These are phyloP conservation scores for Psilocybe tampanensis DNA, from an alignment of 768 basidiomycete species.

Conservation along the genomic window DNA sequence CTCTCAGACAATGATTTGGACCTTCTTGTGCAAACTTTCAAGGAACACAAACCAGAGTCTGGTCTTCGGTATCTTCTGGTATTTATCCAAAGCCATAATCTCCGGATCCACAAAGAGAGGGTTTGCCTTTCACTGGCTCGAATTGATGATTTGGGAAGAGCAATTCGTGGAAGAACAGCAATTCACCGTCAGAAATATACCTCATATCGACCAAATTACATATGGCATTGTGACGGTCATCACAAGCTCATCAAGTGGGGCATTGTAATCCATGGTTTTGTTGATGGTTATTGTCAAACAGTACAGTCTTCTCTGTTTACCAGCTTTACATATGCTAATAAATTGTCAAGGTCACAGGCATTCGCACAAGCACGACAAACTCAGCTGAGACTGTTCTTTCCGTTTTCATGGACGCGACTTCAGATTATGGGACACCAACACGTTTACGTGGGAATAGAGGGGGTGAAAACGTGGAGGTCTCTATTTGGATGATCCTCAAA, in stretches of 20 bases:
- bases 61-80: too few species aligned
- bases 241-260: conserved; percentile 17
- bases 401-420: conserved; percentile 25
- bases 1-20: too few species aligned
- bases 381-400: conserved; percentile 31
- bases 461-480: conserved; percentile 29
- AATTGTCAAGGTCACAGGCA: conserved; percentile 25
- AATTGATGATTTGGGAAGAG: neutral
- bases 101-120: neutral
- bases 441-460: conserved; percentile 34
- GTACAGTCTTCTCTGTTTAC: conserved; percentile 17
- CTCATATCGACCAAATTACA: neutral
- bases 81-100: too few species aligned
- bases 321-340: conserved; percentile 15
- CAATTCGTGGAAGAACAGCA: neutral
- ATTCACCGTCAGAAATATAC: neutral
- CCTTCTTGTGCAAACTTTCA: too few species aligned
- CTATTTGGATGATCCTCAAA: conserved; percentile 21
- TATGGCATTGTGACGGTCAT: conserved; percentile 14
- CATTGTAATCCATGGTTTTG: conserved; percentile 15
- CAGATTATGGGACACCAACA: conserved; percentile 26
- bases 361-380: conserved; percentile 36
- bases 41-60: too few species aligned
- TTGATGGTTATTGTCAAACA: conserved; percentile 8
- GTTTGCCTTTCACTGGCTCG: neutral